Base-by-base conservation (phyloP, 345 rosid species). In the Hypericum perforatum region DNA sequence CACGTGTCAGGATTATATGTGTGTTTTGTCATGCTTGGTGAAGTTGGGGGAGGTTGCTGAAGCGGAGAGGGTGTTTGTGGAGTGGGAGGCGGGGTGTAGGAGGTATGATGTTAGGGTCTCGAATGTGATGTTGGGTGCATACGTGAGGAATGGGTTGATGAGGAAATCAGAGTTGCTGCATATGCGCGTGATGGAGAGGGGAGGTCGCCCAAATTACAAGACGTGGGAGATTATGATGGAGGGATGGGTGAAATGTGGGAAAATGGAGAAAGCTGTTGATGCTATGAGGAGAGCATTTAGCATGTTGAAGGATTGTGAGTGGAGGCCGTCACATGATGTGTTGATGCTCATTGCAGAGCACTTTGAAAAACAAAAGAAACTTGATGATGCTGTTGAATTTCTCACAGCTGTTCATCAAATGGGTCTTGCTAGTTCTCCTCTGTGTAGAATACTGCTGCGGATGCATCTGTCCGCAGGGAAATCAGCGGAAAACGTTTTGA, bases 151-250 rank as follows among this genome's bases (percentile, higher is more conserved):
- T 46, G 81, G 81, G 42, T 6, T 68, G 53, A 71, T 71, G 41
- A 41, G 6, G 14, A 72, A 71, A 67, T 83, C 79, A 6, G 79
- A 81, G 67, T 42, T 68, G 0, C 57, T 84, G 43, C 80, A 84
- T 57, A 32, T 16, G 5, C 77, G 37, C 37, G 65, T 75, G 12
- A 50, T 81, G 58, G 67, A 67, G 60, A 75, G 61, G 64, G 85
- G 87, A 53, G 87, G 87, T 46, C 38, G 37, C 46, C 87, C 92
- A 12, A 84, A 84, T 61, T 80, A 71, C 60, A 84, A 80, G 72
- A 81, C 87, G n/a, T 84, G 87, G 91, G 91, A 84, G 45, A 84
- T 84, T 49, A 63, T 84, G 11, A 71, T 63, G 72, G 87, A 84
- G 64, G 87, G 82, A 22, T 76, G 79, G 81, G 68, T 78, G 58